These are phyloP conservation scores for Coemansia sp. DNA, from an alignment of 192 early-diverging fungal genomes.

Conservation along the genomic window DNA sequence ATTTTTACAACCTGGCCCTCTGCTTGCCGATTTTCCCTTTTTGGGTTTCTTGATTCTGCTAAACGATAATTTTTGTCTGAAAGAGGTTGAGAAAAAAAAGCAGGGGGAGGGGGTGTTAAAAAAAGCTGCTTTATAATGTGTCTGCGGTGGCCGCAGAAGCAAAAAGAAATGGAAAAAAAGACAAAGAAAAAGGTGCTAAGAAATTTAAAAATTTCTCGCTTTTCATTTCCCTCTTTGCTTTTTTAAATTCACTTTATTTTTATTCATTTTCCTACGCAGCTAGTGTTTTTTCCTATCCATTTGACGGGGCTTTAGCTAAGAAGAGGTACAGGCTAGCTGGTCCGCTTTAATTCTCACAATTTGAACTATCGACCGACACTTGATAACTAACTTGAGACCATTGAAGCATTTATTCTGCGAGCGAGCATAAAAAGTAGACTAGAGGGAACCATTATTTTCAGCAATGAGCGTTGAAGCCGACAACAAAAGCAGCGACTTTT, in stretches of 20 bases:
- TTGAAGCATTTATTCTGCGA: too few species aligned
- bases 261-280: neutral
- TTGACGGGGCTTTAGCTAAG: neutral
- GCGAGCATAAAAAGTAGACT: too few species aligned
- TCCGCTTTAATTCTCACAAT: neutral
- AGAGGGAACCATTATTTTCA: neutral
- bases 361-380: neutral
- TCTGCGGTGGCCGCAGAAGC: neutral
- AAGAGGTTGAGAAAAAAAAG: too few species aligned
- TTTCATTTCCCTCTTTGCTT: neutral
- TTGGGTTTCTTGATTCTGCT: too few species aligned
- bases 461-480: constrained; percentile 10
- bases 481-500: constrained; percentile 25
- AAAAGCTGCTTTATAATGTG: too few species aligned
- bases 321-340: neutral
- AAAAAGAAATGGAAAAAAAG: neutral
- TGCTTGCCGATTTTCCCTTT: neutral
- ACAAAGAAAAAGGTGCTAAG: too few species aligned
- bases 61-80: too few species aligned
- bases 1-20: neutral
- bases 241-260: neutral
- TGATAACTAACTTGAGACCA: too few species aligned
- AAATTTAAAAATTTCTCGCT: neutral
- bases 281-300: neutral
- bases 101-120: too few species aligned